These are phyloP conservation scores for Coemansia sp. DNA, from an alignment of 192 early-diverging fungal species.

Conservation along the genomic window DNA sequence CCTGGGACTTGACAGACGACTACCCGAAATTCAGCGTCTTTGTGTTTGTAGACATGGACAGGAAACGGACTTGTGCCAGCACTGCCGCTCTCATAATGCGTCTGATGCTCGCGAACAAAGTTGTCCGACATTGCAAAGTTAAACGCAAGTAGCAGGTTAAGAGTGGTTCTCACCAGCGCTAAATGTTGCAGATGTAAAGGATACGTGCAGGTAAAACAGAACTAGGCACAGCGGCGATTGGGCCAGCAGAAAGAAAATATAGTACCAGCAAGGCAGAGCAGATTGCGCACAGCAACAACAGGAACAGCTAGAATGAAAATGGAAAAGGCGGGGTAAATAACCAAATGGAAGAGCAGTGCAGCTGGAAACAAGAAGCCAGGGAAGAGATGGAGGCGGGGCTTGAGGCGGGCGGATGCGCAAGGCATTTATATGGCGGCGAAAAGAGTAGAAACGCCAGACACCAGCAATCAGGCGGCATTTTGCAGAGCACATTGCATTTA, in stretches of 20 bases:
- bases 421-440: slow-evolving; percentile 5
- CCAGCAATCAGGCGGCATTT: slow-evolving; percentile 9
- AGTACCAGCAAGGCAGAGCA: neutral
- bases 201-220: neutral
- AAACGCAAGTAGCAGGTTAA: neutral
- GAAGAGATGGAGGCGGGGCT: slow-evolving; percentile 2
- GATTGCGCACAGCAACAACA: neutral
- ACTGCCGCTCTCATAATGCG: slow-evolving; percentile 36
- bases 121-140: slow-evolving; percentile 29
- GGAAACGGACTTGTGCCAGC: slow-evolving; percentile 29
- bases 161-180: neutral
- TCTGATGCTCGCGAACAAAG: slow-evolving; percentile 36
- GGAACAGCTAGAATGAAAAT: neutral
- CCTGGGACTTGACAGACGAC: slow-evolving; percentile 69
- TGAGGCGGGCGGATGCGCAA: neutral
- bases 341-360: slow-evolving; percentile 4
- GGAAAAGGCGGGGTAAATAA: neutral
- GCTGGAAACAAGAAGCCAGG: slow-evolving; percentile 10
- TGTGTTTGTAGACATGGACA: slow-evolving; percentile 57
- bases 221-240: no score
- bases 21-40: slow-evolving; percentile 57
- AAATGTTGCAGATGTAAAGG: neutral
- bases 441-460: slow-evolving; percentile 3
- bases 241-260: neutral
- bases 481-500: slow-evolving; percentile 6